Evolutionary conservation across 345 rosid genomes (phyloP).

Genomic region (Mallotus nudiflorus): DNA sequence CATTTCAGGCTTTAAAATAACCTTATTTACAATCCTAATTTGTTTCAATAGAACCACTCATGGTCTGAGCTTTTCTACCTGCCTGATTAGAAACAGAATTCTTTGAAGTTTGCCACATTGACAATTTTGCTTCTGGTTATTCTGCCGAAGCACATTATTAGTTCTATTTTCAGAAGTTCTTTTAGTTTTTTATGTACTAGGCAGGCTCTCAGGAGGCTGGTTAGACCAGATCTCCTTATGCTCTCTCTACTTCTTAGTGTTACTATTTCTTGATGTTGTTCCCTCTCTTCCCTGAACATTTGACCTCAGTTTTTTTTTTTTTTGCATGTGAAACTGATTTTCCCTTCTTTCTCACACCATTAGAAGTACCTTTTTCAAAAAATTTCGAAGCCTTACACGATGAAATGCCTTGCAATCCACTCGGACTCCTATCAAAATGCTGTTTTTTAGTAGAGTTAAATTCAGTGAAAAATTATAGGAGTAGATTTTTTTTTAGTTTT

Average conservation of each 20-base stretch:
- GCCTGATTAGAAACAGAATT: conserved; percentile 39
- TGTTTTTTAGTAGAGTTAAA: conserved; percentile 41
- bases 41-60: conserved; percentile 32
- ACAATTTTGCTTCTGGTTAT: conserved; percentile 75
- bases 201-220: conserved; percentile 36
- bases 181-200: conserved; percentile 36
- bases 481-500: too few species aligned
- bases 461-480: too few species aligned
- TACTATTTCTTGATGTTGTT: conserved; percentile 31
- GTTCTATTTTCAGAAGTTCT: conserved; percentile 38
- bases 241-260: conserved; percentile 37
- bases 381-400: conserved; percentile 22
- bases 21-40: conserved; percentile 44
- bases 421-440: conserved; percentile 34
- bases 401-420: conserved; percentile 26
- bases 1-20: conserved; percentile 34
- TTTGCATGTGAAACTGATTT: conserved; percentile 40
- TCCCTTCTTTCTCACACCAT: conserved; percentile 40
- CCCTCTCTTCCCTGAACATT: conserved; percentile 45
- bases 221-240: conserved; percentile 43
- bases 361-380: conserved; percentile 36
- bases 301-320: conserved; percentile 50
- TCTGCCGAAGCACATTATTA: conserved; percentile 51
- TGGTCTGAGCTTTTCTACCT: conserved; percentile 35
- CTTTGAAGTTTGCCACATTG: conserved; percentile 29